phyloP scores from a whole-genome alignment of 495 filamentous ascomycete genomes.

The Articulospora tetracladia region DNA sequence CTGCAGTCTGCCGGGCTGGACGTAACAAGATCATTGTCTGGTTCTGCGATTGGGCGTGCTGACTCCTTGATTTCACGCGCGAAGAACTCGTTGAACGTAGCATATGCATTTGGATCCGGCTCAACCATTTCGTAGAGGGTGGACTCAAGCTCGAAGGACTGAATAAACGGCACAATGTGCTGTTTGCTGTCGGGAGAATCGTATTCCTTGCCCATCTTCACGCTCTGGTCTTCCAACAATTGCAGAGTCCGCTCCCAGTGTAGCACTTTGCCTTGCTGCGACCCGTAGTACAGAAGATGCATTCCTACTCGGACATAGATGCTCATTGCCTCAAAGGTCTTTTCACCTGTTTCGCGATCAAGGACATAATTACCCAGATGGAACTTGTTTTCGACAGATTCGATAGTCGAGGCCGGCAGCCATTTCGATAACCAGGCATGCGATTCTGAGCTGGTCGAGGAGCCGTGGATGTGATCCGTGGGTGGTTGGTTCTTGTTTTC shows the following conservation, averaged over 20 bases:
- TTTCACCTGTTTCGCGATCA: constrained; percentile 23
- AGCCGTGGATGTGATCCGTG: constrained; percentile 30
- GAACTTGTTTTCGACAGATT: constrained; percentile 31
- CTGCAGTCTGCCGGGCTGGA: constrained; percentile 40
- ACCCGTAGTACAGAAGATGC: constrained; percentile 40
- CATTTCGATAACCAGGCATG: constrained; percentile 32
- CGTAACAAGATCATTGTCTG: constrained; percentile 29
- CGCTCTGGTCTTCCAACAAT: constrained; percentile 32
- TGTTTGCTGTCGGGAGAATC: constrained; percentile 31
- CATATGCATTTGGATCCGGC: constrained; percentile 31
- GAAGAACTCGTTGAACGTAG: constrained; percentile 44
- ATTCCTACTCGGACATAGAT: constrained; percentile 43
- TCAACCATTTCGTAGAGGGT: constrained; percentile 30
- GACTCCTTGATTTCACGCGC: constrained; percentile 34
- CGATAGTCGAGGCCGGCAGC: constrained; percentile 29
- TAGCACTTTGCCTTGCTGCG: constrained; percentile 33
- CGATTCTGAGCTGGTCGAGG: constrained; percentile 27
- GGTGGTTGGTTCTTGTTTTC: constrained; percentile 28
- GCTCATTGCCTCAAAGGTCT: constrained; percentile 6
- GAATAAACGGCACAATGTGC: constrained; percentile 39
- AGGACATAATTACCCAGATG: constrained; percentile 42
- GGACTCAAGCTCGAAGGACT: constrained; percentile 31
- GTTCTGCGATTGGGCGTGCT: constrained; percentile 33
- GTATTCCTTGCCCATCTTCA: constrained; percentile 40
- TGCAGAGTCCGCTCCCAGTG: constrained; percentile 33